Evolutionary conservation across 768 basidiomycete genomes (phyloP), one percentile per base, ranked within the genome.

Genomic region (Flagelloscypha sp.): DNA sequence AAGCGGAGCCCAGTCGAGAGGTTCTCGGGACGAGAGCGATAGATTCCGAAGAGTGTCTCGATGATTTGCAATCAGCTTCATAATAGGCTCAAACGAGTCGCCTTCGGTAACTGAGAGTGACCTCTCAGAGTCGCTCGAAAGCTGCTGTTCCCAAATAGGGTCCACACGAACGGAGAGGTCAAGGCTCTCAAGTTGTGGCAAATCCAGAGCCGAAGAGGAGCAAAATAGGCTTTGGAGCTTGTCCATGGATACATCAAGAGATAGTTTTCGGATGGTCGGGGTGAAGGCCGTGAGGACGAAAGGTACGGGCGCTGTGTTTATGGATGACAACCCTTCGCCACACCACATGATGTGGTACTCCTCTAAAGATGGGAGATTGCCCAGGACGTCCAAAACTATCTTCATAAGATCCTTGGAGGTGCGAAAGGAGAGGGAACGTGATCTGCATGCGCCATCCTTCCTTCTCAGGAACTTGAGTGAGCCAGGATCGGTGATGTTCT

Each of bases 331-430:
- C n/a, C n/a, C n/a, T n/a, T n/a, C n/a, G 12, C 66, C 66, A 22
- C 54, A 61, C 70, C 69, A 73, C 24, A 64, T 63, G 39, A 73
- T 64, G 39, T 70, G 65, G 47, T 69, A 70, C 44, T 70, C 65
- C 10, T 60, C 63, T 8, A 73, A 53, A 35, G 68, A 63, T 13
- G 65, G 65, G 6, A 73, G 56, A 1, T 59, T 55, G 12, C 56
- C 55, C 13, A 73, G 58, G 13, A 68, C 62, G 17, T 70, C 59
- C 9, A 63, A 49, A 52, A 72, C 54, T 10, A 59, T 48, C 28
- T 56, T 53, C 6, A 65, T 57, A 15, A 70, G 46, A 31, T 70
- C 65, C 24, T 62, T 57, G 3, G 58, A 49, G 7, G 55, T 56
- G 32, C 48, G 55, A 19, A 59, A 53, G 6, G 55, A 48, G 17